Base-by-base conservation (phyloP, 768 basidiomycete genomes). In the Boletellus sp. region DNA sequence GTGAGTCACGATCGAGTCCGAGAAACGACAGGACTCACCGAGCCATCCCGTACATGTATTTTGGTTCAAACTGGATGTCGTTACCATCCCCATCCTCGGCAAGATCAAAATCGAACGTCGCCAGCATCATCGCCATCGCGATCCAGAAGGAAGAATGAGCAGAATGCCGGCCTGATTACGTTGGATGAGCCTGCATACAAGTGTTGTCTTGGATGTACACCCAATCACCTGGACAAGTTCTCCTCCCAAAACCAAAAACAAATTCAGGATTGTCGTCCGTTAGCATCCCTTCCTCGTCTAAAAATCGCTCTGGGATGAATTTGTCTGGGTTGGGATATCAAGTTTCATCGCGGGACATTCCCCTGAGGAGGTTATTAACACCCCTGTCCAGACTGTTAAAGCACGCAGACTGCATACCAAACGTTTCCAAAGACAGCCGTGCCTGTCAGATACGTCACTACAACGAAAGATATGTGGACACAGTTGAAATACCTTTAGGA, bases 101-200 rank as follows among this genome's bases (percentile, higher is more conserved):
- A 20, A 20, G 42, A 23, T 47, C 35, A 45, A 62, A 58, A 9
- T 58, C 52, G 8, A 62, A 42, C 16, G 53, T 61, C 17, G 60
- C 60, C 6, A 61, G 43, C 60, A 59, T 59, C 31, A 51, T 59
- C 20, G n/a, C 58, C 5, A 59, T 52, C 2, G 33, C 48, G 22
- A 17, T 40, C 57, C 57, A 59, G 1, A 42, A 0, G 20, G 57
- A 50, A 7, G 36, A 39, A 41, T 48, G 6, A 6, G 45, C 53
- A 5, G 39, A 6, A 41, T 59, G 40, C 23, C 45, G 50, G 33
- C 58, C 58, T 58, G 31, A 23, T 2, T 19, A 35, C 20, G 28
- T 28, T 10, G 28, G 11, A 45, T 40, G 22, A 45, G 28, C 16
- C 32, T 13, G 15, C 13, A 5, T 13, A 13, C 0, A 36, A 16